Conservation (phyloP, 768 basidiomycete species). For the Xerocomellus dryophilus region DNA sequence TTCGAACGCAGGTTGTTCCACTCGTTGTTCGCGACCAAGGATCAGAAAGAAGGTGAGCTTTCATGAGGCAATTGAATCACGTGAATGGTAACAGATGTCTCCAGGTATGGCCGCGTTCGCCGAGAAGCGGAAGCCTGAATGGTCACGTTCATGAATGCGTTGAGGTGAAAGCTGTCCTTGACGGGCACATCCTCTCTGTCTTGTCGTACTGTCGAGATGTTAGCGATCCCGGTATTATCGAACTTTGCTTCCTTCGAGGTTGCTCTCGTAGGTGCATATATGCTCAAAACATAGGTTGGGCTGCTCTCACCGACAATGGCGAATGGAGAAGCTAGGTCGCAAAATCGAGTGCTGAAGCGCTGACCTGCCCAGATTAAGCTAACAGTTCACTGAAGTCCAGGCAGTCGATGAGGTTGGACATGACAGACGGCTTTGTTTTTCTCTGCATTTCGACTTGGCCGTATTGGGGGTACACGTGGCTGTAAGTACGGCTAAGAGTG, state of each 20-base stretch:
- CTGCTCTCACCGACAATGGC: no score
- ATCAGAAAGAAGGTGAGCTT: conserved; percentile 88
- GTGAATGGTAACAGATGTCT: not conserved
- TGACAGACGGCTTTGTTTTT: no score
- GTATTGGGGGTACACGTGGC: no score
- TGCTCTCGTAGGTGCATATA: not conserved
- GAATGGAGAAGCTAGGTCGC: no score
- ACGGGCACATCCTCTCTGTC: not conserved
- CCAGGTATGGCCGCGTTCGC: conserved; percentile 93
- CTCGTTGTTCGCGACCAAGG: conserved; percentile 85
- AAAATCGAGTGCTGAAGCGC: no score
- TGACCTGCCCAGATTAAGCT: not conserved
- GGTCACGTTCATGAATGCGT: conserved; percentile 49
- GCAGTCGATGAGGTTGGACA: no score
- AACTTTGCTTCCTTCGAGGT: no score
- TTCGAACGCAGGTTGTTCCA: conserved; percentile 92
- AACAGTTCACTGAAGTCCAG: no score
- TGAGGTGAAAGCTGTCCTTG: not conserved
- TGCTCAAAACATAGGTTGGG: no score
- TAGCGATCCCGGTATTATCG: not conserved
- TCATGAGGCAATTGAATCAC: not conserved
- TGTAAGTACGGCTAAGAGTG: not conserved
- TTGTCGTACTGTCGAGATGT: not conserved
- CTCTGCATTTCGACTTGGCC: no score
- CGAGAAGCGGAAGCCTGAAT: conserved; percentile 87